These are phyloP conservation scores for Polytrichum commune DNA, from an alignment of 225 moss, liverwort and hornwort species.

Conservation along the genomic window DNA sequence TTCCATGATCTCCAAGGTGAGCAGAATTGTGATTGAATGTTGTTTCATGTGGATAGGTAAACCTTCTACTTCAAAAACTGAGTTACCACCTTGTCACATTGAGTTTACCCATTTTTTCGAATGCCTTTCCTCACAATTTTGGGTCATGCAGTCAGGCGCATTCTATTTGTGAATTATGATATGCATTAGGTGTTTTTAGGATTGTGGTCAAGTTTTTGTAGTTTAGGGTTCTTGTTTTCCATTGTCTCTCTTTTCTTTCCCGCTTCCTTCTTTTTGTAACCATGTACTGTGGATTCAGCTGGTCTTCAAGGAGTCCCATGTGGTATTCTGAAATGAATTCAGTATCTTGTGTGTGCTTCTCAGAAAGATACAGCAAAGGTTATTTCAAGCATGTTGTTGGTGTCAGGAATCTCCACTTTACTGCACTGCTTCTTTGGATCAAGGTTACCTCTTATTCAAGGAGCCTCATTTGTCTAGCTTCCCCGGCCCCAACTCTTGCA, in stretches of 20 bases:
- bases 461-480: conserved; percentile 76
- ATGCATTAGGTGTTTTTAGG: too few relatives aligned
- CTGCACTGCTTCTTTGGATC: conserved; percentile 71
- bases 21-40: too few relatives aligned
- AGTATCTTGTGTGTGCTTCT: conserved; percentile 1
- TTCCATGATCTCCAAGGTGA: too few relatives aligned
- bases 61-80: too few relatives aligned
- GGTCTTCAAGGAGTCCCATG: neutral
- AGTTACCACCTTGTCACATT: too few relatives aligned
- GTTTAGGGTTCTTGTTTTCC: neutral
- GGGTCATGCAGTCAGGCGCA: too few relatives aligned
- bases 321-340: neutral
- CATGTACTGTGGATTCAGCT: too few relatives aligned
- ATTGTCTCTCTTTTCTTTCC: neutral
- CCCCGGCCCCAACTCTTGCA: conserved; percentile 70
- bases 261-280: neutral
- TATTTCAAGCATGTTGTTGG: conserved; percentile 73
- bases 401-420: conserved; percentile 71
- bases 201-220: too few relatives aligned
- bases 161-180: too few relatives aligned
- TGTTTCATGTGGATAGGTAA: too few relatives aligned
- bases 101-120: too few relatives aligned
- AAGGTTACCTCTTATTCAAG: conserved; percentile 75
- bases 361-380: conserved; percentile 82
- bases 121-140: too few relatives aligned